Evolutionary conservation across 352 stramenopile species (phyloP).

Genomic region (Phytophthora cajani): DNA sequence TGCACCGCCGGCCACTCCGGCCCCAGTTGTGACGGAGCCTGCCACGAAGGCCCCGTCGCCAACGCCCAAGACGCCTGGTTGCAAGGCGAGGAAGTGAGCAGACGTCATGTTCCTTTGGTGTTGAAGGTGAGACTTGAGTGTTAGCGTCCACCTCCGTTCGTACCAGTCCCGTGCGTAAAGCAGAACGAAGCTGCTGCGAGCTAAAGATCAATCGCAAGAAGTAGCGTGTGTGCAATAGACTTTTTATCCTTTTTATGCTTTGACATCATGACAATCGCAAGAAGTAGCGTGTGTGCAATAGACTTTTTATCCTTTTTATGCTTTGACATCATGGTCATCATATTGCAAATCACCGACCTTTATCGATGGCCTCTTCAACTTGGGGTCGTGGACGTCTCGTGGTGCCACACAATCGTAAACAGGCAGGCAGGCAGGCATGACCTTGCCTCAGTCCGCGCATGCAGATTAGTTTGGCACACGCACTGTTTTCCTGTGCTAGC

Average conservation of each 20-base stretch:
- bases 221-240: slow-evolving; percentile 31
- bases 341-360: slow-evolving; percentile 29
- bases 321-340: slow-evolving; percentile 20
- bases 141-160: background rate
- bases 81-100: slow-evolving; percentile 32
- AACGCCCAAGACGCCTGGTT: slow-evolving; percentile 14
- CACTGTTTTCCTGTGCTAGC: background rate
- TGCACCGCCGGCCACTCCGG: slow-evolving; percentile 1
- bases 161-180: slow-evolving; percentile 15
- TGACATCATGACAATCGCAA: slow-evolving; percentile 25
- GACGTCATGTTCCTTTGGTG: slow-evolving; percentile 4
- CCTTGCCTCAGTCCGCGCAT: slow-evolving; percentile 5
- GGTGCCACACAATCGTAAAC: background rate
- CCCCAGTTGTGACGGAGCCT: slow-evolving; percentile 2
- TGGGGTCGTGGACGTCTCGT: background rate
- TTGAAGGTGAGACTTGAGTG: slow-evolving; percentile 2
- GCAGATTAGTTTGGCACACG: background rate
- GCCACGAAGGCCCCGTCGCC: slow-evolving; percentile 1
- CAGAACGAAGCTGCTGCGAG: slow-evolving; percentile 9
- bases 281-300: slow-evolving; percentile 26
- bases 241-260: slow-evolving; percentile 9
- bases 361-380: slow-evolving; percentile 7
- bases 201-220: slow-evolving; percentile 19
- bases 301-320: slow-evolving; percentile 16
- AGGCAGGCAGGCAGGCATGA: background rate